Percentiles rank a stretch among this genome's conserved stretches.
Conservation (phyloP, 2,329 filamentous ascomycete species). For the Phaeosphaeriaceae sp. region DNA sequence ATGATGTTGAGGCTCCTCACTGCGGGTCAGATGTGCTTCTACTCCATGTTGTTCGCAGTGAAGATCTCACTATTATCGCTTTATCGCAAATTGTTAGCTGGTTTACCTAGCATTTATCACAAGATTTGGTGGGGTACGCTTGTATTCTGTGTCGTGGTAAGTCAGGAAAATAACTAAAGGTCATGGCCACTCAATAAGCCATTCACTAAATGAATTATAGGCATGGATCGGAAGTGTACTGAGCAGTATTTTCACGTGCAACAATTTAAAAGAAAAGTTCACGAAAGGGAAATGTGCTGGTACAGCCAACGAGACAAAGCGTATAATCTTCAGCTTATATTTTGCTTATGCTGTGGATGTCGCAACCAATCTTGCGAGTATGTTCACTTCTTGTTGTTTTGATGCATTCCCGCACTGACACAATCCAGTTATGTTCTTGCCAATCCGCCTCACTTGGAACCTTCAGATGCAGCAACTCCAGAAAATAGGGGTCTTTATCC, state of each 20-base stretch:
- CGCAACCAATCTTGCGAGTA: slow-evolving; percentile 43
- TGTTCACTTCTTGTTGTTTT: background rate
- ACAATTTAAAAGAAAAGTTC: slow-evolving; percentile 47
- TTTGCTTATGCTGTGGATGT: slow-evolving; percentile 45
- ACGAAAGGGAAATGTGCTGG: slow-evolving; percentile 33
- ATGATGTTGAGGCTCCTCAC: slow-evolving; percentile 46
- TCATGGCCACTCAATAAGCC: background rate
- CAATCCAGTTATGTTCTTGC: slow-evolving; percentile 43
- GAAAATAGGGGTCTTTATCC: slow-evolving; percentile 40
- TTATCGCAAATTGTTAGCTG: slow-evolving; percentile 39
- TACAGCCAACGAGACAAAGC: slow-evolving; percentile 14
- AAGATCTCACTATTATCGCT: slow-evolving; percentile 37
- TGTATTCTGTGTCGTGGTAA: slow-evolving; percentile 40
- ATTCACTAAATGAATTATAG: slow-evolving; percentile 16
- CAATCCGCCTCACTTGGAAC: slow-evolving; percentile 46
- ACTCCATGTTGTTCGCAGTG: slow-evolving; percentile 10
- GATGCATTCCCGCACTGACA: background rate
- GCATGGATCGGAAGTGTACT: slow-evolving; percentile 46
- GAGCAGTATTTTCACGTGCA: slow-evolving; percentile 45
- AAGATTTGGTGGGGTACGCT: slow-evolving; percentile 47
- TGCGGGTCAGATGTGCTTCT: slow-evolving; percentile 42
- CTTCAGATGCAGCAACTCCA: slow-evolving; percentile 41
- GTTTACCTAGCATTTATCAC: slow-evolving; percentile 33
- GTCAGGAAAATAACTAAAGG: slow-evolving; percentile 2
- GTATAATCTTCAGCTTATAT: slow-evolving; percentile 37